phyloP scores from a whole-genome alignment of 306 rosid genomes.

The Pyrus bretschneideri region DNA sequence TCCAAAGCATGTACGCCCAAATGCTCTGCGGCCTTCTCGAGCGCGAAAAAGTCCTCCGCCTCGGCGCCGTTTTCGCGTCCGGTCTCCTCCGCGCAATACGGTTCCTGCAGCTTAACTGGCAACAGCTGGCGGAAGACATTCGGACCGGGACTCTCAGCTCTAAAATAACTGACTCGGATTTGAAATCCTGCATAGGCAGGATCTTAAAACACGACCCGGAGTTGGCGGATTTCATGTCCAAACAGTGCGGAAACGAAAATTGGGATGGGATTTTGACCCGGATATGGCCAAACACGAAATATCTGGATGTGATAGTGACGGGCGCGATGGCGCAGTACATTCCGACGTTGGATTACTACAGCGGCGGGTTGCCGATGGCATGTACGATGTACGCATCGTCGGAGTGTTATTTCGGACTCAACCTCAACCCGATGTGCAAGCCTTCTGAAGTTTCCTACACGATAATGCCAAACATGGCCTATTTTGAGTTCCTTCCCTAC shows the following conservation, averaged over 20 bases:
- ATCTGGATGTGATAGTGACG: conserved; percentile 51
- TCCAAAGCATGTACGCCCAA: conserved; percentile 54
- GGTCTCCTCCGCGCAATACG: conserved; percentile 56
- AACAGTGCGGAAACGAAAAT: conserved; percentile 36
- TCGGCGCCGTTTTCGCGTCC: conserved; percentile 55
- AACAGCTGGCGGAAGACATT: conserved; percentile 32
- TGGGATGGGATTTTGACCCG: conserved; percentile 50
- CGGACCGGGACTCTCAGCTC: conserved; percentile 25
- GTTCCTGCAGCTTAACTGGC: conserved; percentile 48
- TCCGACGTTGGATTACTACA: conserved; percentile 50
- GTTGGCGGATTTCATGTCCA: conserved; percentile 24
- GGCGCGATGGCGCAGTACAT: conserved; percentile 65
- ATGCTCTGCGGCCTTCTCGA: conserved; percentile 52
- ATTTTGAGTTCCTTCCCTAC: conserved; percentile 50
- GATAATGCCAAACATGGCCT: conserved; percentile 66
- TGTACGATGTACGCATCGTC: conserved; percentile 64
- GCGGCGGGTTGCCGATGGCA: conserved; percentile 42
- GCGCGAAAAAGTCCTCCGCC: conserved; percentile 44
- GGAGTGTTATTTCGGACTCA: conserved; percentile 50
- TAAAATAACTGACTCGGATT: conserved; percentile 28
- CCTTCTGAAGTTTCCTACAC: conserved; percentile 46
- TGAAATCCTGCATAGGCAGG: conserved; percentile 12
- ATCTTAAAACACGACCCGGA: conserved; percentile 24
- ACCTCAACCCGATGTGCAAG: conserved; percentile 49
- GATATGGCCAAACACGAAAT: conserved; percentile 54